Evolutionary conservation across 257 asterid genomes (phyloP).

Genomic region (Lantana camara): DNA sequence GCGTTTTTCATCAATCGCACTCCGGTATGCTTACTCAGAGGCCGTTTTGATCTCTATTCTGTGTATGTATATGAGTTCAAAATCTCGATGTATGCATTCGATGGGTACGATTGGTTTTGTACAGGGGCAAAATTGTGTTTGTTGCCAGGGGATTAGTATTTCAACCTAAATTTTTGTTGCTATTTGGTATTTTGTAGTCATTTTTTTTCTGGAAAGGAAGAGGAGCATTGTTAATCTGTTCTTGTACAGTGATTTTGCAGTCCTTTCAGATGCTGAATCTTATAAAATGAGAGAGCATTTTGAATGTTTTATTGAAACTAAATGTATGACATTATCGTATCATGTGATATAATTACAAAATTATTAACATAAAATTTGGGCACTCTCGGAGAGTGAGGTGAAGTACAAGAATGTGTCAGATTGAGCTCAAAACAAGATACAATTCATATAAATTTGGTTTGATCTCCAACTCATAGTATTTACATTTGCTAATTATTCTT

Average conservation of each 20-base stretch:
- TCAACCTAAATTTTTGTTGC: neutral
- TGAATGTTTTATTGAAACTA: no score
- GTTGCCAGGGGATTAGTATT: neutral
- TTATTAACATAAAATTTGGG: no score
- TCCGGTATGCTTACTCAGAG: conserved; percentile 63
- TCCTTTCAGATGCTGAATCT: no score
- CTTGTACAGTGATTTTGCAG: no score
- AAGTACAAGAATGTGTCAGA: no score
- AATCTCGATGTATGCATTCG: neutral
- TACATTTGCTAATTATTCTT: conserved; percentile 20
- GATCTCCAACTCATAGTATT: neutral
- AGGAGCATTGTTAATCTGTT: no score
- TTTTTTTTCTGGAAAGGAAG: neutral
- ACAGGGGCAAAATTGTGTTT: neutral
- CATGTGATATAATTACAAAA: no score
- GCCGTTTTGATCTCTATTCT: conserved; percentile 32
- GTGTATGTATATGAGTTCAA: neutral
- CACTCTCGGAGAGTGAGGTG: no score
- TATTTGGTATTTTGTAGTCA: neutral
- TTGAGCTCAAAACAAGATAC: no score
- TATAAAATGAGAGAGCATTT: no score
- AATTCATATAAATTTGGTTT: no score
- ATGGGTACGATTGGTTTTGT: neutral
- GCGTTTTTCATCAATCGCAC: conserved; percentile 65
- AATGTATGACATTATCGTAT: no score